Conservation (phyloP, 208 protist genomes). For the Trypanosoma melophagium region DNA sequence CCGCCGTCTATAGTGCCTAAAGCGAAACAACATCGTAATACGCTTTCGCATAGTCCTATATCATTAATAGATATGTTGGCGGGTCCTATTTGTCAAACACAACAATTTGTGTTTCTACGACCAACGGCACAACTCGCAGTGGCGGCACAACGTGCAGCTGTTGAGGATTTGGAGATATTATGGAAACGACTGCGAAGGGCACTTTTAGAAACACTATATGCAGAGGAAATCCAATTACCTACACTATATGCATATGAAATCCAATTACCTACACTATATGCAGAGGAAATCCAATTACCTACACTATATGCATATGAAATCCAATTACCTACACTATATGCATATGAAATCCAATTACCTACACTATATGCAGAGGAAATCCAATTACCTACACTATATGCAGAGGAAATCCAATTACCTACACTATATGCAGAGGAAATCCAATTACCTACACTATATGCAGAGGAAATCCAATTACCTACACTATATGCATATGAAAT, state of each 20-base stretch:
- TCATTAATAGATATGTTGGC: constrained; percentile 40
- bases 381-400: too few species aligned
- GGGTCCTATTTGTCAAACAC: constrained; percentile 51
- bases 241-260: constrained; percentile 7
- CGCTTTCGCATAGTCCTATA: constrained; percentile 48
- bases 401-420: too few species aligned
- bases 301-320: too few species aligned
- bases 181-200: constrained; percentile 52
- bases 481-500: too few species aligned
- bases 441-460: too few species aligned
- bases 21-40: constrained; percentile 32
- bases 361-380: too few species aligned
- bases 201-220: constrained; percentile 32
- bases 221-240: constrained; percentile 43
- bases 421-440: too few species aligned
- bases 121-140: constrained; percentile 34
- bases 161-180: constrained; percentile 42
- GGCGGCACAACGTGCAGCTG: constrained; percentile 35
- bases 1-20: background rate
- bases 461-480: too few species aligned
- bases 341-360: too few species aligned
- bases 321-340: too few species aligned
- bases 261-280: constrained; percentile 1
- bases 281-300: too few species aligned
- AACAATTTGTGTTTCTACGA: constrained; percentile 53